phyloP scores from a whole-genome alignment of 495 filamentous ascomycete species.

The Podospora tetraspora region DNA sequence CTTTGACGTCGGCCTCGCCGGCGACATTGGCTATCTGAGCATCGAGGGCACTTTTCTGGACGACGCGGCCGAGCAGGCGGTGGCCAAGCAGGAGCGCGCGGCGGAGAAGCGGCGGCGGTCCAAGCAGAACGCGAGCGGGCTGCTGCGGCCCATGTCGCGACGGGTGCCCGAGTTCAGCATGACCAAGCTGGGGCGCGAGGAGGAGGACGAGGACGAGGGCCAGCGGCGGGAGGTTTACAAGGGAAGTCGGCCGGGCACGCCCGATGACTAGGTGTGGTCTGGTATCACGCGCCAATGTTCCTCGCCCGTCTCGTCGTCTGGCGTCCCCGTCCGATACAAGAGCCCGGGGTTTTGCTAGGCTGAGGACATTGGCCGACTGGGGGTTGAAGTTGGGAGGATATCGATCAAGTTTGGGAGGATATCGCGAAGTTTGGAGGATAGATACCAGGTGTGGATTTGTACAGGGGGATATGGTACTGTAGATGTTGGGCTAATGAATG shows the following conservation, averaged over 20 bases:
- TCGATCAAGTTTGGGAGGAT: too few relatives aligned
- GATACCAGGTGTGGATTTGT: conserved; percentile 4
- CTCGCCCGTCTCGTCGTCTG: conserved; percentile 17
- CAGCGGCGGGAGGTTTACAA: conserved; percentile 28
- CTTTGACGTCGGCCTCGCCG: conserved; percentile 45
- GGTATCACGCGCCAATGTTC: conserved; percentile 22
- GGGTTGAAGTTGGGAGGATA: neutral
- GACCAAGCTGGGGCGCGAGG: conserved; percentile 42
- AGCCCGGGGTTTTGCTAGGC: conserved; percentile 4
- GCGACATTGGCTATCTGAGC: conserved; percentile 44
- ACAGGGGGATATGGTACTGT: neutral
- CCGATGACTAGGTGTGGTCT: conserved; percentile 36
- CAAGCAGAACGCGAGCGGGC: conserved; percentile 28
- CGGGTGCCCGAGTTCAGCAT: conserved; percentile 44
- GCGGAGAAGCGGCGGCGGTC: conserved; percentile 26
- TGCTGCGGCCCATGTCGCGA: conserved; percentile 33
- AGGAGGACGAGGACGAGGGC: conserved; percentile 33
- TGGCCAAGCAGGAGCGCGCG: conserved; percentile 35
- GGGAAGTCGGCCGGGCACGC: conserved; percentile 31
- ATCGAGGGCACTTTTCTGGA: conserved; percentile 46
- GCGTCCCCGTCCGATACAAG: neutral
- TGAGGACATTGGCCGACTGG: neutral
- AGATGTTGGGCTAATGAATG: conserved; percentile 7
- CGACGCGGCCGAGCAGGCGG: conserved; percentile 37
- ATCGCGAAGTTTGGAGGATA: neutral